Evolutionary conservation across 2,329 filamentous ascomycete species (phyloP), one percentile per base, ranked within the genome.

Genomic region (Ophiobolus disseminans): DNA sequence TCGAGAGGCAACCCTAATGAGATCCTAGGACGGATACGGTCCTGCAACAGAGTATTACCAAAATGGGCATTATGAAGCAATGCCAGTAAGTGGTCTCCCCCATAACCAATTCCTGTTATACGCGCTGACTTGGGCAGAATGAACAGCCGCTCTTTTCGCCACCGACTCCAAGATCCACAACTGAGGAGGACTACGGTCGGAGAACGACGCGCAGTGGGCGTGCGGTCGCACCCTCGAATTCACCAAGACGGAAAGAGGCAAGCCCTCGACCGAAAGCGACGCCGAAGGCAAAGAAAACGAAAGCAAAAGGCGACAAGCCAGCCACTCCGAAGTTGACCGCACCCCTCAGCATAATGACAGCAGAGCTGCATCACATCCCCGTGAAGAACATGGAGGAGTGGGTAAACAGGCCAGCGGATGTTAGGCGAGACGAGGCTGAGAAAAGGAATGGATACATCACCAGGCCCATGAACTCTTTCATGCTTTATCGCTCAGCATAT

Each of bases 391-490:
- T 97, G 76, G 84, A 87, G 42, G 79, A 80, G 20, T 96, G 89
- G 78, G 91, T 95, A 26, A 85, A 87, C 62, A 83, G 93, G 40
- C 78, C 88, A 8, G 75, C 78, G 2, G 86, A 90, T 47, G 80
- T 81, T 5, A 84, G 93, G 47, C 79, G 78, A 39, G 75, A 78
- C 45, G 91, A 96, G 70, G 85, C 88, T 8, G 82, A 85, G 34
- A 82, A 84, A 62, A 82, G 85, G 48, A 90, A 85, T 26, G 89
- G 89, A 20, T 91, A 92, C 69, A 83, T 97, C 60, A 91, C 93
- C 64, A 83, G 94, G 22, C 92, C 94, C 2, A 96, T 97, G 88
- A 99, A 99, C 73, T 93, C 90, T 1, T 99, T 97, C 77, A 96
- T 99, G 88, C 80, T 99, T 40, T 99, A 99, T 73, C 88, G 94